Base-by-base conservation (phyloP, 1,284 basidiomycete genomes). In the Trichosporon asahii region DNA sequence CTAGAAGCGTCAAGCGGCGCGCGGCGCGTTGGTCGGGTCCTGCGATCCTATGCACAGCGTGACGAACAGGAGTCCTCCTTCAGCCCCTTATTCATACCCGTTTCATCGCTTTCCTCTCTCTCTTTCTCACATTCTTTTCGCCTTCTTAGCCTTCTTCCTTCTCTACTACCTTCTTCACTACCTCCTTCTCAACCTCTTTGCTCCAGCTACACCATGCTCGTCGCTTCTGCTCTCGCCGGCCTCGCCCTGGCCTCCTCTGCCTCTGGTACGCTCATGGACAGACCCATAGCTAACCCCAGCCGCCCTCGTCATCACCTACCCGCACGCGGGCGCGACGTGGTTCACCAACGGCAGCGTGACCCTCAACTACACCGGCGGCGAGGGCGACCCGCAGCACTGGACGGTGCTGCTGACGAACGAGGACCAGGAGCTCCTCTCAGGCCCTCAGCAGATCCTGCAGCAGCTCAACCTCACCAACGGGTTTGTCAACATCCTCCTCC, bases 341-440 rank as follows among this genome's bases (percentile, higher is more conserved):
- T 78, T 76, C 75, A 76, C 73, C 44, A 84, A 84, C 76, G 73
- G 77, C 72, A 80, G 81, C 5, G 81, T 83, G 66, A 68, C 72
- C 9, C 65, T 81, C 69, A 83, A 81, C 68, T 84, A 81, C 81
- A 80, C 81, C 7, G 61, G 71, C 9, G 71, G 77, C 12, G 65
- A 72, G 25, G 73, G 71, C 9, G 81, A 83, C 72, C 77, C 76
- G 7, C 77, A 74, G 66, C 67, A 76, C 49, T 82, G 83, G 77
- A 70, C 79, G 21, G 76, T 79, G 27, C 67, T 77, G 27, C 65
- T 84, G 65, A 72, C 72, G 31, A 82, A 80, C 71, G 18, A 68
- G 64, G 77, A 79, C 69, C 63, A 73, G 65, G 70, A 70, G 12
- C 53, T 79, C 15, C 73, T 80, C 31, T 23, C 61, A 57, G 74